Evolutionary conservation across 352 stramenopile genomes (phyloP), one percentile per base, ranked within the genome.

Genomic region (Globisporangium perplexum): DNA sequence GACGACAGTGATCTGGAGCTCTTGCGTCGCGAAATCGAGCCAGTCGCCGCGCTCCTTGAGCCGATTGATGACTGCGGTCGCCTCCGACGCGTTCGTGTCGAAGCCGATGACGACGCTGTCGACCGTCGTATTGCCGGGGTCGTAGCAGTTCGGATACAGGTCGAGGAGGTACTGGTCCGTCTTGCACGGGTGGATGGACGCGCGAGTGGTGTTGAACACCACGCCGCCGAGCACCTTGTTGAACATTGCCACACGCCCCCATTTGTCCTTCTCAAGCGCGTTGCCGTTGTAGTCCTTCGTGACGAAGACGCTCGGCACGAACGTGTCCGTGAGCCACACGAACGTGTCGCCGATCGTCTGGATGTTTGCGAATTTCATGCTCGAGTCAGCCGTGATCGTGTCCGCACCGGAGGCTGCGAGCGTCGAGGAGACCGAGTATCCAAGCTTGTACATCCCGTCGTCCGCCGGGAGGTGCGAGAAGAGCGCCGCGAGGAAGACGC

Each of bases 251-350:
- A 80, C 53, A 10, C 58, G 60, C 0, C 59, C 67, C 50, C 58
- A 70, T 28, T 68, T 48, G 35, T 74, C 50, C 39, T 60, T 53
- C 42, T 53, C 48, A 1, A 80, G 50, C 5, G 42, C n/a, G 10
- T 72, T 50, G 31, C 60, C 69, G 54, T 82, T 84, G 66, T 82
- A 82, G 54, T 77, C 69, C 7, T 66, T 52, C 3, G 71, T 81
- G 8, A 84, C 57, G 47, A 84, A 84, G 28, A 76, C 60, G 5
- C 54, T 53, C 1, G 69, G 73, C 30, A 71, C 64, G 26, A 84
- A 68, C 22, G 71, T 66, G 24, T 74, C 45, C 23, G 56, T 64
- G 30, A 84, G 46, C 73, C 73, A 84, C 28, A 72, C 59, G 51
- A 80, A 84, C 4, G 65, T 64, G 36, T 84, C 71, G 4, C 36